Evolutionary conservation across 2,329 filamentous ascomycete genomes (phyloP).

Genomic region (Cladophialophora exuberans): DNA sequence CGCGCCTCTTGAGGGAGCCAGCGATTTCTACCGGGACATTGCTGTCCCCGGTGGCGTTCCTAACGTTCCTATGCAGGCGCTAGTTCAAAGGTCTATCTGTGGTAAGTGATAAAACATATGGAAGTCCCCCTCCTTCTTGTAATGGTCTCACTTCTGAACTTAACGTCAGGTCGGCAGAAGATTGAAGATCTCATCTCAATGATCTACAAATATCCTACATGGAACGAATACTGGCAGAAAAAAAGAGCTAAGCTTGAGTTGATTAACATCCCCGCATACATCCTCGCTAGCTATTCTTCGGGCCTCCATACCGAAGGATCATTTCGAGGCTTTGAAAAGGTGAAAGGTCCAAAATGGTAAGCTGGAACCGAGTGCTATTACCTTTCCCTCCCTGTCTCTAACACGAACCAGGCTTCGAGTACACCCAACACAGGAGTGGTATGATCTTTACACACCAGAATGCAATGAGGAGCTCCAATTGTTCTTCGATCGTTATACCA

Average conservation of each 20-base stretch:
- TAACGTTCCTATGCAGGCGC: not conserved
- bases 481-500: constrained; percentile 54
- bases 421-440: constrained; percentile 47
- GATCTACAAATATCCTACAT: constrained; percentile 40
- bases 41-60: constrained; percentile 47
- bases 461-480: constrained; percentile 42
- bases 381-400: not conserved
- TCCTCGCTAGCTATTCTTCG: constrained; percentile 40
- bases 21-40: constrained; percentile 53
- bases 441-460: constrained; percentile 45
- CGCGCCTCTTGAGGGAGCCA: constrained; percentile 53
- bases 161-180: not conserved
- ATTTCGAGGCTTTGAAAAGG: constrained; percentile 7
- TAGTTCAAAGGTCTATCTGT: too few species aligned
- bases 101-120: not conserved
- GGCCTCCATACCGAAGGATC: constrained; percentile 43
- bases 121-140: not conserved
- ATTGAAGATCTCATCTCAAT: constrained; percentile 33
- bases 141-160: not conserved
- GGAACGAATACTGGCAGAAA: constrained; percentile 44
- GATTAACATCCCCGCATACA: constrained; percentile 42
- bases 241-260: constrained; percentile 43
- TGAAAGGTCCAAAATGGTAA: not conserved
- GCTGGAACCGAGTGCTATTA: not conserved
- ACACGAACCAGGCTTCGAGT: constrained; percentile 24